Conservation (phyloP, 352 stramenopile genomes). For the Globisporangium barbulae region DNA sequence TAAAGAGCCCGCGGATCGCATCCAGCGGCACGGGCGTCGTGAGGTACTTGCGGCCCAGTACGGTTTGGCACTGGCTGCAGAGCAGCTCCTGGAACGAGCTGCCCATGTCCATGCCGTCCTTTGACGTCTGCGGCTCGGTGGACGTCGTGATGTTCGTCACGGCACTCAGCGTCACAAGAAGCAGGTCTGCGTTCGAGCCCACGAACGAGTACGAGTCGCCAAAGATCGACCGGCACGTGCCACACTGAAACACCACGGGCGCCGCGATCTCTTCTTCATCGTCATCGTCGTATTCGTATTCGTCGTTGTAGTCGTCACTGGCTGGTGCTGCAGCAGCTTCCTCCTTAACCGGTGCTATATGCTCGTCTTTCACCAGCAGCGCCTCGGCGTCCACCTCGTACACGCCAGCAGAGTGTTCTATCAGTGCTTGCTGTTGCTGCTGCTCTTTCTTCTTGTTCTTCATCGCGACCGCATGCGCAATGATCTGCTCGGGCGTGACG, state of each 20-base stretch:
- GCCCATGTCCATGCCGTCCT: conserved; percentile 45
- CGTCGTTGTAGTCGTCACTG: conserved; percentile 31
- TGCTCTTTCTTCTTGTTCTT: conserved; percentile 7
- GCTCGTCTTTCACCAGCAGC: conserved; percentile 13
- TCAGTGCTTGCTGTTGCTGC: background rate
- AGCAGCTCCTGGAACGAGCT: conserved; percentile 76
- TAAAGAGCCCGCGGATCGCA: conserved; percentile 62
- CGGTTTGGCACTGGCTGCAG: conserved; percentile 77
- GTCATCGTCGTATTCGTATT: conserved; percentile 27
- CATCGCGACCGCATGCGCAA: conserved; percentile 4
- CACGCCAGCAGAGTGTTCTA: background rate
- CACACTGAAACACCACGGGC: conserved; percentile 83
- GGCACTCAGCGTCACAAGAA: conserved; percentile 72
- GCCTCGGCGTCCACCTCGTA: conserved; percentile 11
- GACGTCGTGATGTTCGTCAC: conserved; percentile 59
- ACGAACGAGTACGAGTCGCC: conserved; percentile 83
- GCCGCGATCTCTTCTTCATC: conserved; percentile 45
- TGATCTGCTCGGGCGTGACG: conserved; percentile 19
- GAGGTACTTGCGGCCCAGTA: conserved; percentile 74
- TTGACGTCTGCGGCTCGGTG: conserved; percentile 46
- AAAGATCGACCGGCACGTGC: conserved; percentile 78
- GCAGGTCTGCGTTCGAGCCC: conserved; percentile 64
- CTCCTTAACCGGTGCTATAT: background rate
- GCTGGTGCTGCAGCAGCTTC: conserved; percentile 11
- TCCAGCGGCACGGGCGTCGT: conserved; percentile 66